These are phyloP conservation scores for Metarhizium robertsii DNA, from an alignment of 2,329 filamentous ascomycete genomes.

Conservation along the genomic window DNA sequence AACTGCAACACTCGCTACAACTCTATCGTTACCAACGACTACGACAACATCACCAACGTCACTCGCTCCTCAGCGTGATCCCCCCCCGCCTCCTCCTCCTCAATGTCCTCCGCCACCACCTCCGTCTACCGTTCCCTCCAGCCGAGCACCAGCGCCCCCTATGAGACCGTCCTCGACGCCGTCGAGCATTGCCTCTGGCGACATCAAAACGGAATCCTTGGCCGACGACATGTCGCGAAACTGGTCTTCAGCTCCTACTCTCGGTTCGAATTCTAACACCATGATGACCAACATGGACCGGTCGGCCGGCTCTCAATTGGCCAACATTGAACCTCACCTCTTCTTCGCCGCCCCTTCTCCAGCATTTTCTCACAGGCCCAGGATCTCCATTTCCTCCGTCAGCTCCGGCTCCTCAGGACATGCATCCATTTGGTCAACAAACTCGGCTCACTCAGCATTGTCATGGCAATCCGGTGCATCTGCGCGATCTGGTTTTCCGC, in stretches of 20 bases:
- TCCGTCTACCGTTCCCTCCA: constrained; percentile 13
- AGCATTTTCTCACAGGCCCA: constrained; percentile 30
- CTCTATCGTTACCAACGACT: constrained; percentile 1
- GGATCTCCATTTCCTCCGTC: constrained; percentile 39
- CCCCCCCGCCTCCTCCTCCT: constrained; percentile 19
- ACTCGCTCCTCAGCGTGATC: constrained; percentile 15
- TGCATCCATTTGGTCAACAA: constrained; percentile 35
- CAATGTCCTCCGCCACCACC: constrained; percentile 24
- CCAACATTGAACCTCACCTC: constrained; percentile 15
- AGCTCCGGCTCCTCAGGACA: constrained; percentile 41
- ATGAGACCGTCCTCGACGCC: constrained; percentile 9
- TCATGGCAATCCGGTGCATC: constrained; percentile 28
- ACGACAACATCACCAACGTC: constrained; percentile 5
- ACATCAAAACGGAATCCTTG: constrained; percentile 21
- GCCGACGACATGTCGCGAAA: constrained; percentile 18
- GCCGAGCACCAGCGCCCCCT: constrained; percentile 10
- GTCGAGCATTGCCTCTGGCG: constrained; percentile 13
- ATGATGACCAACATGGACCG: constrained; percentile 6
- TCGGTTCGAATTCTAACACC: constrained; percentile 3
- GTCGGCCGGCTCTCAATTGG: constrained; percentile 1
- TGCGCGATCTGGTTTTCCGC: constrained; percentile 24
- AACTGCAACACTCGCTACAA: constrained; percentile 10
- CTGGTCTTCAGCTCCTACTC: constrained; percentile 10
- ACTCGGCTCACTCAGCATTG: constrained; percentile 29
- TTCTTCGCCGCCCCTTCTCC: constrained; percentile 24